These are phyloP conservation scores for Psilocybe cyanescens DNA, from an alignment of 768 basidiomycete species.

Conservation along the genomic window DNA sequence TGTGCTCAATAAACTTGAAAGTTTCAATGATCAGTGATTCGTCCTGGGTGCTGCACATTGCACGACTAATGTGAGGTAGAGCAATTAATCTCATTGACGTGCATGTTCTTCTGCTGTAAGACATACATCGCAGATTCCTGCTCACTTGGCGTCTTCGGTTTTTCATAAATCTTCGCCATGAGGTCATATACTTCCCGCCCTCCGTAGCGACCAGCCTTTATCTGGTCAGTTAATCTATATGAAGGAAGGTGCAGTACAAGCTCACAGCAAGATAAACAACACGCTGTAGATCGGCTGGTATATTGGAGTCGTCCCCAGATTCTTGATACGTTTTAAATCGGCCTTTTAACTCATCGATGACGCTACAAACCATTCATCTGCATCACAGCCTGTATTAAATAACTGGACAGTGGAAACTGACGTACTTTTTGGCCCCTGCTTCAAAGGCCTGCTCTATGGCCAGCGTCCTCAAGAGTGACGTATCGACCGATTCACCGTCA, in stretches of 20 bases:
- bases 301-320: constrained; percentile 73
- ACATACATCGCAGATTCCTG: constrained; percentile 73
- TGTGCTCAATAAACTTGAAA: constrained; percentile 56
- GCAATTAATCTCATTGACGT: not conserved
- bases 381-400: constrained; percentile 9
- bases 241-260: not conserved
- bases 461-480: constrained; percentile 71
- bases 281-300: constrained; percentile 79
- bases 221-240: not conserved
- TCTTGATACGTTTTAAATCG: constrained; percentile 75
- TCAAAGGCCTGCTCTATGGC: constrained; percentile 59
- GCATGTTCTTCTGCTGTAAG: too few species aligned
- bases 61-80: not conserved
- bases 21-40: constrained; percentile 56
- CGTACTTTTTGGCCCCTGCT: constrained; percentile 32
- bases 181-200: constrained; percentile 77
- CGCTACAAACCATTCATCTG: constrained; percentile 42
- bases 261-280: constrained; percentile 59
- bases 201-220: constrained; percentile 72
- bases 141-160: constrained; percentile 74
- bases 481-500: constrained; percentile 67
- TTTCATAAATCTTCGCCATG: constrained; percentile 67
- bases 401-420: not conserved
- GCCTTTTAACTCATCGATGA: constrained; percentile 69
- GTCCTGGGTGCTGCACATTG: not conserved